phyloP scores from a whole-genome alignment of 257 asterid species.

The Verbena officinalis region DNA sequence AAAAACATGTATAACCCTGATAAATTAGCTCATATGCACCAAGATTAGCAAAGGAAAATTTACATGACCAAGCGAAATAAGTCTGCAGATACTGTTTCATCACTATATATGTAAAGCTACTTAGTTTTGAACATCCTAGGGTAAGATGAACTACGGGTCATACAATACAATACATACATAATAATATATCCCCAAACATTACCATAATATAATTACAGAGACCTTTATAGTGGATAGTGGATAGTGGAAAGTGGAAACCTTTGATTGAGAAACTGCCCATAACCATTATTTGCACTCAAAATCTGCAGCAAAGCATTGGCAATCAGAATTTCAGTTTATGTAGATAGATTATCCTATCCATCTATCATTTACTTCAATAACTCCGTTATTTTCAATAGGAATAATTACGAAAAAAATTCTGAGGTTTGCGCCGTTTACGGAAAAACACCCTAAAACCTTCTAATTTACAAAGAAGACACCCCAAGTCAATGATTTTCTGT shows the following conservation, averaged over 20 bases:
- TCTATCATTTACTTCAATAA: neutral
- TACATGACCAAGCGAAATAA: constrained; percentile 12
- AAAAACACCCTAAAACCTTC: no score
- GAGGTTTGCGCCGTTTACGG: no score
- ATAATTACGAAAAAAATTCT: no score
- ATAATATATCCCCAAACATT: constrained; percentile 5
- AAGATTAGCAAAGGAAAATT: neutral
- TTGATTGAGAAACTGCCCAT: constrained; percentile 11
- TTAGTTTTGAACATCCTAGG: neutral
- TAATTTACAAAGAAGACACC: no score
- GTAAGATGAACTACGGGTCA: neutral
- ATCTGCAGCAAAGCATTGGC: neutral
- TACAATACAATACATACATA: constrained; percentile 13
- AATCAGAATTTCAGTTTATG: neutral
- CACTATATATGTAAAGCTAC: neutral
- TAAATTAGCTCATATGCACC: constrained; percentile 6
- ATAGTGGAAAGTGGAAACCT: constrained; percentile 24
- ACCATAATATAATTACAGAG: constrained; percentile 25
- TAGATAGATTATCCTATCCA: neutral
- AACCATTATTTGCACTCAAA: no score
- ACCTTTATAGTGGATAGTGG: no score
- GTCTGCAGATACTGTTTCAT: constrained; percentile 15
- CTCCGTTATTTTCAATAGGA: neutral
- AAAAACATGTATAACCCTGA: neutral
- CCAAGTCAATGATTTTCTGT: no score